Evolutionary conservation across 2,329 filamentous ascomycete species (phyloP).

Genomic region (Fusarium fracticaudum): DNA sequence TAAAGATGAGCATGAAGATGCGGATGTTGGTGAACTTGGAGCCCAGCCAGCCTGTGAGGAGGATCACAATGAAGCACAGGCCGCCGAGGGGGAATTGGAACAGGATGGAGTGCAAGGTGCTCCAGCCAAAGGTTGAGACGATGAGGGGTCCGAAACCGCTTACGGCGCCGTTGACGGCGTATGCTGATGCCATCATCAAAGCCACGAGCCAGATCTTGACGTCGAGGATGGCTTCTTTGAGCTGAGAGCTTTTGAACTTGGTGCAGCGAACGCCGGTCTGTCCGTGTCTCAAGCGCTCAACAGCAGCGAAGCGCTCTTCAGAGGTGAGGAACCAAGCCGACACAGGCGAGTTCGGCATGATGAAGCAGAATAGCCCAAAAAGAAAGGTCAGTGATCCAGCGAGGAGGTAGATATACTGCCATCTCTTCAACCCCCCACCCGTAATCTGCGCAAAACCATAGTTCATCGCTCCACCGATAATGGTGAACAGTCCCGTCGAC

Average conservation of each 20-base stretch:
- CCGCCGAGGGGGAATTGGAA: conserved; percentile 80
- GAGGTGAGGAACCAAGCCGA: conserved; percentile 74
- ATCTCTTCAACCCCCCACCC: conserved; percentile 63
- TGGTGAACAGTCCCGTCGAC: conserved; percentile 66
- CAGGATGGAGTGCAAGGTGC: conserved; percentile 71
- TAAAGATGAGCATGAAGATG: conserved; percentile 70
- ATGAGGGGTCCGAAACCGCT: conserved; percentile 77
- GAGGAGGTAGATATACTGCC: conserved; percentile 78
- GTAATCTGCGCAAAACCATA: conserved; percentile 74
- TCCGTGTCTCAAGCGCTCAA: conserved; percentile 68
- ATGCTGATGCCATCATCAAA: conserved; percentile 75
- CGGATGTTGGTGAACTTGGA: conserved; percentile 69
- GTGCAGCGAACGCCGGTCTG: conserved; percentile 72
- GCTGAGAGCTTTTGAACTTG: conserved; percentile 67
- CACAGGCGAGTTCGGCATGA: conserved; percentile 71
- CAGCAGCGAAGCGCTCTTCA: conserved; percentile 70
- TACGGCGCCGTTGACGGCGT: conserved; percentile 77
- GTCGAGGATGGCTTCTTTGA: conserved; percentile 67
- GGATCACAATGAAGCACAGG: conserved; percentile 73
- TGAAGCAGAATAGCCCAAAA: conserved; percentile 72
- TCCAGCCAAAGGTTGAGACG: conserved; percentile 75
- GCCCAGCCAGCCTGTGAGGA: conserved; percentile 72
- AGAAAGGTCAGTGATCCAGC: conserved; percentile 71
- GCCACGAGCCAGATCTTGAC: conserved; percentile 71
- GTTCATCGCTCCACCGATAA: conserved; percentile 71